Percentiles rank a stretch among this genome's conserved stretches.
phyloP scores from a whole-genome alignment of 176 grass and related monocot species.

The Avena atlantica region DNA sequence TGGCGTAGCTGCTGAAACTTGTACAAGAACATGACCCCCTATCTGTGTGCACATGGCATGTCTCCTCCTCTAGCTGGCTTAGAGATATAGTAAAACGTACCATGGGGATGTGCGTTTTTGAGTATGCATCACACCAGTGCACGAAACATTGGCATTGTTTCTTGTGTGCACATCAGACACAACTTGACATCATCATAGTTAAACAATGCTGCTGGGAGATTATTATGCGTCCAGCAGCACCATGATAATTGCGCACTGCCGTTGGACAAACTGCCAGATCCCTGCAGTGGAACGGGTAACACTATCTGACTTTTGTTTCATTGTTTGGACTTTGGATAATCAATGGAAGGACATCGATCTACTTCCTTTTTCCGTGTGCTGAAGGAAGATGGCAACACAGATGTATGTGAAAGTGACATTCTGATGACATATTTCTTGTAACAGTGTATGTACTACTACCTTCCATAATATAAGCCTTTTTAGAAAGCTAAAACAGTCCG shows the following conservation, averaged over 20 bases:
- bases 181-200: not conserved
- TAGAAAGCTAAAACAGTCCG: too few relatives aligned
- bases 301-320: not conserved
- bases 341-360: not conserved
- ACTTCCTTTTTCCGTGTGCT: too few relatives aligned
- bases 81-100: not conserved
- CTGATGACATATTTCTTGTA: slow-evolving; percentile 24
- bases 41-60: slow-evolving; percentile 65
- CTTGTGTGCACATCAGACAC: not conserved
- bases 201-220: not conserved
- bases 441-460: not conserved
- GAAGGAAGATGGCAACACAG: too few relatives aligned
- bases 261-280: slow-evolving; percentile 35
- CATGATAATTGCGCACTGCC: slow-evolving; percentile 2
- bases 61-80: slow-evolving; percentile 37
- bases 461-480: too few relatives aligned
- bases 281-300: slow-evolving; percentile 22
- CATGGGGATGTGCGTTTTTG: not conserved
- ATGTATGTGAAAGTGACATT: not conserved
- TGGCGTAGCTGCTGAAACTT: not conserved
- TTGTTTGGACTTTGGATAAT: not conserved
- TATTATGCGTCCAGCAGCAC: slow-evolving; percentile 19
- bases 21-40: slow-evolving; percentile 33
- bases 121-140: slow-evolving; percentile 25
- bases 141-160: slow-evolving; percentile 20